Percentiles rank a stretch among this genome's conserved stretches.
Evolutionary conservation across 2,329 filamentous ascomycete genomes (phyloP).

Genomic region (Diaporthe citrichinensis): DNA sequence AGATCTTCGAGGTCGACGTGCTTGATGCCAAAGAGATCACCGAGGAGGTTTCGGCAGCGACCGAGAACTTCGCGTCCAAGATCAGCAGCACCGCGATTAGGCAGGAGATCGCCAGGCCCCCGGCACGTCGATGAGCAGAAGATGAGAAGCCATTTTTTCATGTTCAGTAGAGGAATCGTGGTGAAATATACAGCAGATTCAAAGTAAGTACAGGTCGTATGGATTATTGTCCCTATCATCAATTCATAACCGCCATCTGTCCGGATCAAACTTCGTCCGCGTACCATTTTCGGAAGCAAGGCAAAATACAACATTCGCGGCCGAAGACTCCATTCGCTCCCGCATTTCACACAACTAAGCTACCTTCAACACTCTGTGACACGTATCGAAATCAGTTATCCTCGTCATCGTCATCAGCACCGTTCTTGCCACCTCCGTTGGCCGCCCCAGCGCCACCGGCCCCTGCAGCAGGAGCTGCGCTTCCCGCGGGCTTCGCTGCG

Average conservation of each 20-base stretch:
- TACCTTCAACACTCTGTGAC: not conserved
- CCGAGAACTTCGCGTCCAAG: constrained; percentile 81
- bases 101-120: constrained; percentile 58
- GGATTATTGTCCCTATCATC: constrained; percentile 5
- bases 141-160: not conserved
- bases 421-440: not conserved
- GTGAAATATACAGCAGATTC: constrained; percentile 13
- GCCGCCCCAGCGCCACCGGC: not conserved
- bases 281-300: not conserved
- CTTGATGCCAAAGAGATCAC: constrained; percentile 76
- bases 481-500: not conserved
- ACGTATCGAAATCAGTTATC: not conserved
- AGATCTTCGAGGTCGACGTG: constrained; percentile 91
- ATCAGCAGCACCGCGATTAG: constrained; percentile 93
- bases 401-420: not conserved
- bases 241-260: constrained; percentile 1
- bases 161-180: constrained; percentile 15
- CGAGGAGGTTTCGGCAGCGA: constrained; percentile 57
- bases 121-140: constrained; percentile 21
- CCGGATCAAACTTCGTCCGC: not conserved
- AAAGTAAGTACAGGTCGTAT: constrained; percentile 18
- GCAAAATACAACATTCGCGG: not conserved
- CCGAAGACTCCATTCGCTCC: constrained; percentile 6
- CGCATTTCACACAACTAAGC: not conserved
- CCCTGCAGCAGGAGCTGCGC: not conserved